A percentile compares a stretch with the other conserved stretches of the same genome.
Conservation (phyloP, 768 basidiomycete genomes). For the Austroboletus eburneus region DNA sequence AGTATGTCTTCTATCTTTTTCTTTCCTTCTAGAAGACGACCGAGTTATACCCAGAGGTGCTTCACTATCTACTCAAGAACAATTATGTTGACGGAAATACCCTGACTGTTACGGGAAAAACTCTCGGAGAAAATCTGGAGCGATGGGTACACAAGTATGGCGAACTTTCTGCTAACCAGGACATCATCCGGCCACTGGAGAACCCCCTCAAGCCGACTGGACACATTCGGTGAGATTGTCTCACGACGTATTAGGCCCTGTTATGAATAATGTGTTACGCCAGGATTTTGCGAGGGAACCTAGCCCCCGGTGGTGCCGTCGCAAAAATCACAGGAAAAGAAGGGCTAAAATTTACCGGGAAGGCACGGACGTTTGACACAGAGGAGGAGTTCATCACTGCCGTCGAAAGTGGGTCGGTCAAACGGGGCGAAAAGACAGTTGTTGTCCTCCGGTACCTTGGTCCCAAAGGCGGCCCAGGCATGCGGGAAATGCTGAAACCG, state of each 20-base stretch:
- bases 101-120: slow-evolving; percentile 86
- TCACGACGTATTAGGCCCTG: slow-evolving; percentile 1
- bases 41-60: slow-evolving; percentile 53
- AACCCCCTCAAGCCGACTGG: slow-evolving; percentile 88
- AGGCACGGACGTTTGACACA: slow-evolving; percentile 87
- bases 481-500: slow-evolving; percentile 99
- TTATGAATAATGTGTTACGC: background rate
- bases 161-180: slow-evolving; percentile 66
- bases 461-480: slow-evolving; percentile 95
- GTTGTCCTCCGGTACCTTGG: slow-evolving; percentile 94
- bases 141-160: slow-evolving; percentile 81
- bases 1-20: slow-evolving; percentile 47
- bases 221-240: slow-evolving; percentile 67
- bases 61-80: slow-evolving; percentile 81
- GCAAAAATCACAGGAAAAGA: slow-evolving; percentile 97
- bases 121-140: slow-evolving; percentile 90
- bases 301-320: slow-evolving; percentile 94
- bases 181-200: slow-evolving; percentile 82
- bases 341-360: slow-evolving; percentile 83
- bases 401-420: slow-evolving; percentile 83
- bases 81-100: slow-evolving; percentile 87
- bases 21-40: background rate
- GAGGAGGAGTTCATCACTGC: slow-evolving; percentile 87
- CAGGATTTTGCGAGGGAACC: slow-evolving; percentile 87
- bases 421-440: slow-evolving; percentile 95